Percentiles rank a stretch among this genome's conserved stretches.
Evolutionary conservation across 2,329 filamentous ascomycete genomes (phyloP).

Genomic region (Trichoderma hamatum): DNA sequence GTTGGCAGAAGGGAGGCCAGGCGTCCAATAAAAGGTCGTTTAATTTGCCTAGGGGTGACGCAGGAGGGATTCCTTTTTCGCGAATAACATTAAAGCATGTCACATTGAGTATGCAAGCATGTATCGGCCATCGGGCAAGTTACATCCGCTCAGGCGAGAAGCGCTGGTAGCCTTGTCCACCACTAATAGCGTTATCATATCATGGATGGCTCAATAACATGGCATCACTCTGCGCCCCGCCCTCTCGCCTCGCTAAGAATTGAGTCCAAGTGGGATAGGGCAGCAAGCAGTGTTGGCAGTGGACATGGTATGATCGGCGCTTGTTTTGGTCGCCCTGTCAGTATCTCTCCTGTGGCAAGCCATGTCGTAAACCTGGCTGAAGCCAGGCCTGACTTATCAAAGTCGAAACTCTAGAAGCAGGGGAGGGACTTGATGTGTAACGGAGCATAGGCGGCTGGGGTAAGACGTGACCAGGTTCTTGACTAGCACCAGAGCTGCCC

Average conservation of each 20-base stretch:
- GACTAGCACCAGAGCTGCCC: background rate
- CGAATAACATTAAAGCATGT: background rate
- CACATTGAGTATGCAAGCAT: background rate
- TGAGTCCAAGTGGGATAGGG: background rate
- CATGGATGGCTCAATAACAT: background rate
- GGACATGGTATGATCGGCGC: background rate
- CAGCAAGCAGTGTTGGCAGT: background rate
- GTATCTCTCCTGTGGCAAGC: background rate
- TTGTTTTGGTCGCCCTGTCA: constrained; percentile 10
- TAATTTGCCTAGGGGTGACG: constrained; percentile 9
- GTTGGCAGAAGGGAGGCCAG: background rate
- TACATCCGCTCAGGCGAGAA: constrained; percentile 6
- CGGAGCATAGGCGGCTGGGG: constrained; percentile 12
- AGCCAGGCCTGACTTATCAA: constrained; percentile 14
- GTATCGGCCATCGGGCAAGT: background rate
- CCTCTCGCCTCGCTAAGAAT: background rate
- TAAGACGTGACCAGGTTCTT: constrained; percentile 18
- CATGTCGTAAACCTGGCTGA: background rate
- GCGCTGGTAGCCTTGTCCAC: background rate
- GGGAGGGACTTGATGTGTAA: background rate
- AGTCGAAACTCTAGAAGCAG: constrained; percentile 8
- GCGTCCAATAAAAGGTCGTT: constrained; percentile 13
- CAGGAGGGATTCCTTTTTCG: constrained; percentile 4
- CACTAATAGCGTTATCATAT: background rate
- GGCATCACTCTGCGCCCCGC: background rate